Evolutionary conservation across 2,329 filamentous ascomycete genomes (phyloP).

Genomic region (Arthrinium puccinioides): DNA sequence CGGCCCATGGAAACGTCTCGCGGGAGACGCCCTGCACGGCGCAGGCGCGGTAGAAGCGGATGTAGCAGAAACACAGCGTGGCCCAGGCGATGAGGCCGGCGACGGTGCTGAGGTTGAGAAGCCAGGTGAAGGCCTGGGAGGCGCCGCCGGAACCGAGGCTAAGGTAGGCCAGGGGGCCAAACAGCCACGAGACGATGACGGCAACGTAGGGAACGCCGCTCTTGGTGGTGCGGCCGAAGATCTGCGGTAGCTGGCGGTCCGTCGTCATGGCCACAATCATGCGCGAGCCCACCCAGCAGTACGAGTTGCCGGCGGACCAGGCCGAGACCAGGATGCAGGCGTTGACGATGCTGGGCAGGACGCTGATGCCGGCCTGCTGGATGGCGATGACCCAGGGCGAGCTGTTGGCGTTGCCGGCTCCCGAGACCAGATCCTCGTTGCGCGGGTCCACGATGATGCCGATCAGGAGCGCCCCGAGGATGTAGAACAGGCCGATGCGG

Average conservation of each 20-base stretch:
- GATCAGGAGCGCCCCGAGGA: constrained; percentile 9
- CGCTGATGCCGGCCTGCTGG: constrained; percentile 50
- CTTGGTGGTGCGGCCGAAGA: constrained; percentile 28
- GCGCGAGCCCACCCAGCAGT: constrained; percentile 28
- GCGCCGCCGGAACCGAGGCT: constrained; percentile 14
- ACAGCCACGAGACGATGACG: constrained; percentile 28
- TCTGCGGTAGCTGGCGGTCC: constrained; percentile 18
- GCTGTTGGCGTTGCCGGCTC: constrained; percentile 7
- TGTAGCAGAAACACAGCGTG: constrained; percentile 8
- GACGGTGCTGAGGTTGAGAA: constrained; percentile 7
- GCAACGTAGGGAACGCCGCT: constrained; percentile 36
- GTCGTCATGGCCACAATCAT: constrained; percentile 11
- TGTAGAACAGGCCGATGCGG: constrained; percentile 11
- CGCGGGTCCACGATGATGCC: constrained; percentile 7
- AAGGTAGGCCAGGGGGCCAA: constrained; percentile 33
- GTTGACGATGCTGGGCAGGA: constrained; percentile 53
- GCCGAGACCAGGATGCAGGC: constrained; percentile 25
- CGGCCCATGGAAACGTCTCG: constrained; percentile 5
- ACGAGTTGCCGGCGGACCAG: constrained; percentile 32
- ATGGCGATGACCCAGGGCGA: constrained; percentile 61
- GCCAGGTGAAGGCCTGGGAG: constrained; percentile 13
- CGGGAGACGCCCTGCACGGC: constrained; percentile 5
- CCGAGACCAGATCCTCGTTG: constrained; percentile 7
- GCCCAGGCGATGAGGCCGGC: constrained; percentile 9
- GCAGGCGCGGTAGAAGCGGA: constrained; percentile 7